Evolutionary conservation across 2,329 filamentous ascomycete genomes (phyloP).

Genomic region (Penicillium sp.): DNA sequence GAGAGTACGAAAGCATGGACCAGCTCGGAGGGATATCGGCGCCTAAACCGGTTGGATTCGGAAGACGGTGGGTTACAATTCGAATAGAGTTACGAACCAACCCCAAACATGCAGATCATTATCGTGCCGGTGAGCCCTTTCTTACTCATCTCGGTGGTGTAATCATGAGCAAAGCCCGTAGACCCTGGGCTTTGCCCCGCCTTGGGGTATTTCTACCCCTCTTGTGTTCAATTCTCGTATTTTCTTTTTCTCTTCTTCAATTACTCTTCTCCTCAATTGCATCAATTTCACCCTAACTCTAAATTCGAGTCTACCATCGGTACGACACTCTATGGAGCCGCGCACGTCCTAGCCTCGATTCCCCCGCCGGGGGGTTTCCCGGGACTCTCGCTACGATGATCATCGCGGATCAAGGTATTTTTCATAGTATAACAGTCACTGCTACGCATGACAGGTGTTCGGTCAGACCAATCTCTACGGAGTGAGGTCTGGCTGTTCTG

Average conservation of each 20-base stretch:
- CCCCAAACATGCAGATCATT: conserved; percentile 3
- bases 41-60: conserved; percentile 13
- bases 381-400: conserved; percentile 27
- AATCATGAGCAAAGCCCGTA: conserved; percentile 3
- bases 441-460: conserved; percentile 48
- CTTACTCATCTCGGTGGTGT: background rate
- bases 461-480: conserved; percentile 9
- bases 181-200: background rate
- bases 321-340: conserved; percentile 34
- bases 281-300: background rate
- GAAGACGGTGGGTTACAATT: conserved; percentile 5
- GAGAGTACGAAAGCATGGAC: background rate
- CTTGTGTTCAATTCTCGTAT: background rate
- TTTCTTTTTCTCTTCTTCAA: conserved; percentile 4
- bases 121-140: conserved; percentile 17
- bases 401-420: conserved; percentile 45
- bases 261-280: background rate
- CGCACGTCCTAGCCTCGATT: conserved; percentile 23
- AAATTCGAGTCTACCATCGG: conserved; percentile 18
- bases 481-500: conserved; percentile 51
- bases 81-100: conserved; percentile 15
- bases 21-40: background rate
- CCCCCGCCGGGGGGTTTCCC: background rate
- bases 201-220: conserved; percentile 21
- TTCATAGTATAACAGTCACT: conserved; percentile 39